Base-by-base conservation (phyloP, 2,329 filamentous ascomycete species). In the Zopfia rhizophila region DNA sequence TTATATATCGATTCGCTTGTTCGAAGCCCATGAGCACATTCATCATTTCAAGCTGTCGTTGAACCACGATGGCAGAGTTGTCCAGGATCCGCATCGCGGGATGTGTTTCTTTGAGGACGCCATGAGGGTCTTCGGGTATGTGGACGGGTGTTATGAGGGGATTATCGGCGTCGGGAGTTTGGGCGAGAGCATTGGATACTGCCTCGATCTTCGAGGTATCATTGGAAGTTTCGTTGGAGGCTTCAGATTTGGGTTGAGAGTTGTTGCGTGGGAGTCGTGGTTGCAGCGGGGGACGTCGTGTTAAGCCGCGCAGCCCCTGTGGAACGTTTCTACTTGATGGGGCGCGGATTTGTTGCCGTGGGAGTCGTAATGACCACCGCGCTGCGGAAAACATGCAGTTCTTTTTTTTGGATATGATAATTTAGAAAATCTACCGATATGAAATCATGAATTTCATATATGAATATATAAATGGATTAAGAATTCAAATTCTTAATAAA, bases 1-100 rank as follows among this genome's bases (percentile, higher is more conserved):
- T 85, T 11, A 85, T 78, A 61, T 87, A 87, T 63, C 78, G 78
- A 59, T 87, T 87, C 10, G 84, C 83, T 64, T 87, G 84, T 66
- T 87, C 84, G 54, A 86, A 86, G 1, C 84, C 84, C 65, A 86
- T 70, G 59, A 87, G 75, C 7, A 87, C 74, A 65, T 86, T 87
- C 81, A 86, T 84, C 72, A 86, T 78, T 61, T 87, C 84, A 19
- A 87, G 61, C 58, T 87, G 83, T 22, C 84, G 74, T 55, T 86
- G 83, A 7, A 87, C 77, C 5, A 87, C 79, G 31, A 87, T 72
- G 7, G 82, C 79, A 2, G 83, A 85, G 59, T 87, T 85, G 30
- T 80, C 76, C 14, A 87, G 72, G 14, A 87, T 74, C 6, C 75
- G 72, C 41, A 78, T 76, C 1, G 83, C 82, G 0, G 84, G 84